These are phyloP conservation scores for Didymellaceae sp. DNA, from an alignment of 2,329 filamentous ascomycete genomes.

Conservation along the genomic window DNA sequence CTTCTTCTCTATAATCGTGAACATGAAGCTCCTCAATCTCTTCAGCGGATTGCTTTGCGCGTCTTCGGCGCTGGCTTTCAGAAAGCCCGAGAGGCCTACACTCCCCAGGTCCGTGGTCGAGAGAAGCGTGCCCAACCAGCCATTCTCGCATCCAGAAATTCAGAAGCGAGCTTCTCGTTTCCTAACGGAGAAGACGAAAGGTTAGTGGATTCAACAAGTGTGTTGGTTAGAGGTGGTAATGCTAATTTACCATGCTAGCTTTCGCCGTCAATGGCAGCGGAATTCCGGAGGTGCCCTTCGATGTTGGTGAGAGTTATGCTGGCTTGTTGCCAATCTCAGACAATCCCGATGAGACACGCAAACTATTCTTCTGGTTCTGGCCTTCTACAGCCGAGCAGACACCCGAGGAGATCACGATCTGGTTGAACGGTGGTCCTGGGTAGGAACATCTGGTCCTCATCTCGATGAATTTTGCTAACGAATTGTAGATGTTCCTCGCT, in stretches of 20 bases:
- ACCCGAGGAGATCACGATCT: slow-evolving; percentile 67
- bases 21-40: slow-evolving; percentile 43
- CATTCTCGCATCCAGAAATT: slow-evolving; percentile 42
- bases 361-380: slow-evolving; percentile 71
- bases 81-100: slow-evolving; percentile 34
- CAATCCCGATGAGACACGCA: slow-evolving; percentile 55
- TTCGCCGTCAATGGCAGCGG: slow-evolving; percentile 69
- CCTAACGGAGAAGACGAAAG: slow-evolving; percentile 43
- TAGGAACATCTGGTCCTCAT: slow-evolving; percentile 8
- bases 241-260: slow-evolving; percentile 49
- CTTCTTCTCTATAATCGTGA: slow-evolving; percentile 20
- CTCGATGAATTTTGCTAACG: slow-evolving; percentile 1
- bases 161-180: slow-evolving; percentile 42
- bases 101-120: slow-evolving; percentile 37
- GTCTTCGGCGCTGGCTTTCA: slow-evolving; percentile 39
- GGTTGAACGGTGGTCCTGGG: slow-evolving; percentile 20
- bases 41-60: slow-evolving; percentile 39
- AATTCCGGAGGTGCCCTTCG: slow-evolving; percentile 73
- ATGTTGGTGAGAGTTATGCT: slow-evolving; percentile 71
- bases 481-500: slow-evolving; percentile 57
- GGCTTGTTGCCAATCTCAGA: slow-evolving; percentile 65
- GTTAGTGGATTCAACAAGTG: slow-evolving; percentile 21
- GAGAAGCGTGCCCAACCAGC: slow-evolving; percentile 32
- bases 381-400: slow-evolving; percentile 60
- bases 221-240: too few relatives aligned